A percentile compares a stretch with the other conserved stretches of the same genome.
phyloP scores from a whole-genome alignment of 2,329 filamentous ascomycete species.

The Torrubiella hemipterigena region DNA sequence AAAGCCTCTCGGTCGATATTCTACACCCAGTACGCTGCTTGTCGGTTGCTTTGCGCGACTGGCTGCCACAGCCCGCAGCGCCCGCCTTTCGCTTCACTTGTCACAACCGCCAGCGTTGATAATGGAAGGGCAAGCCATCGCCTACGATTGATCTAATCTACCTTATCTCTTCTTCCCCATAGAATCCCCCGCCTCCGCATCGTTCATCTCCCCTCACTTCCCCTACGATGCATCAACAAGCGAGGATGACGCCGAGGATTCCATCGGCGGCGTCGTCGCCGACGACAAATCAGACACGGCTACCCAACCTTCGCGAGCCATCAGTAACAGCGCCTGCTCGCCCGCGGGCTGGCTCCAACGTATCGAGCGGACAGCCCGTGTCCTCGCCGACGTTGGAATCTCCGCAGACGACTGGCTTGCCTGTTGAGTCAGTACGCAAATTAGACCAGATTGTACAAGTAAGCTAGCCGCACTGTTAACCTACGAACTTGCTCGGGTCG shows the following conservation, averaged over 20 bases:
- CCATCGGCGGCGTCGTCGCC: slow-evolving; percentile 62
- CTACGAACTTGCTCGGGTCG: not conserved
- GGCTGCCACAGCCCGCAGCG: too few relatives aligned
- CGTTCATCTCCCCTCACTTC: not conserved
- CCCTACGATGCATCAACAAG: slow-evolving; percentile 73
- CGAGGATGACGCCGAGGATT: slow-evolving; percentile 60
- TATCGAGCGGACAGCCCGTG: slow-evolving; percentile 23
- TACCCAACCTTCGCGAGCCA: slow-evolving; percentile 30
- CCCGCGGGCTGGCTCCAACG: slow-evolving; percentile 31
- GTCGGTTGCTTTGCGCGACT: too few relatives aligned
- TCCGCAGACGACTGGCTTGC: slow-evolving; percentile 33
- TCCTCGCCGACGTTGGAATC: slow-evolving; percentile 37
- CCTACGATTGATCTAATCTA: slow-evolving; percentile 2
- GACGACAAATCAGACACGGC: too few relatives aligned
- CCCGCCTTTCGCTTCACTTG: too few relatives aligned
- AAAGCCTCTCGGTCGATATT: too few relatives aligned
- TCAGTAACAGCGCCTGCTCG: slow-evolving; percentile 12
- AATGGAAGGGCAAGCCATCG: too few relatives aligned
- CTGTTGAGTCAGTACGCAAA: slow-evolving; percentile 60
- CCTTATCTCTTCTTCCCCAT: slow-evolving; percentile 1
- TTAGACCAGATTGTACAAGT: slow-evolving; percentile 92
- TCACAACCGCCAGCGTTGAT: too few relatives aligned
- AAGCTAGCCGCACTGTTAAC: slow-evolving; percentile 5
- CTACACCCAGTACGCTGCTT: too few relatives aligned
- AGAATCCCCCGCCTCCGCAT: not conserved